A percentile compares a stretch with the other conserved stretches of the same genome.
Evolutionary conservation across 2,329 filamentous ascomycete species (phyloP).

Genomic region (Cordyceps militaris): DNA sequence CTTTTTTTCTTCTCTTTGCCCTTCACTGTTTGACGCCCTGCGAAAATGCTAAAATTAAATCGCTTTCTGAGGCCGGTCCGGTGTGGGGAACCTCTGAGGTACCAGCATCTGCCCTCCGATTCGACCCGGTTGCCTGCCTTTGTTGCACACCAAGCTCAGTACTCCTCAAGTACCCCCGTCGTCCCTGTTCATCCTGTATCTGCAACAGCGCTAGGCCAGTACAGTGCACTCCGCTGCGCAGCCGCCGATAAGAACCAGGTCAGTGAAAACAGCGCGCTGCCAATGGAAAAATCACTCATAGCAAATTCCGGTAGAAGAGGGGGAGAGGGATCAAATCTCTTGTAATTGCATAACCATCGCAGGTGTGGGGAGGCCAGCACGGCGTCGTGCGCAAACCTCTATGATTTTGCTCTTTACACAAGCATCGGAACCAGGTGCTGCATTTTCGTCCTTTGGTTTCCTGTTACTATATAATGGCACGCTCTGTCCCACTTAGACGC

Average conservation of each 20-base stretch:
- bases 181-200: neutral
- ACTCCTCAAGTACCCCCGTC: neutral
- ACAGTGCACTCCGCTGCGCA: conserved; percentile 9
- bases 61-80: neutral
- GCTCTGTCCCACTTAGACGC: conserved; percentile 14
- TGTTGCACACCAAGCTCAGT: neutral
- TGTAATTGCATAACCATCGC: conserved; percentile 6
- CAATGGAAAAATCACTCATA: conserved; percentile 5
- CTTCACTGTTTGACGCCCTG: neutral
- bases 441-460: neutral
- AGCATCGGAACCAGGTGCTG: neutral
- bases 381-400: neutral
- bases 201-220: conserved; percentile 2
- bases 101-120: neutral
- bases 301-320: neutral
- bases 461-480: conserved; percentile 12
- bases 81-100: neutral
- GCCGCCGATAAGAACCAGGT: conserved; percentile 9
- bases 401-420: conserved; percentile 8
- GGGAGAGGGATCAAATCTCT: neutral
- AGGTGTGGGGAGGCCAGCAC: conserved; percentile 4
- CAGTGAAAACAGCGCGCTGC: neutral
- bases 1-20: neutral
- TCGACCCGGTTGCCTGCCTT: neutral
- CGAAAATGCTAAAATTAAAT: neutral